Evolutionary conservation across 108 stramenopile genomes (phyloP).

Genomic region (Craspedostauros australis): DNA sequence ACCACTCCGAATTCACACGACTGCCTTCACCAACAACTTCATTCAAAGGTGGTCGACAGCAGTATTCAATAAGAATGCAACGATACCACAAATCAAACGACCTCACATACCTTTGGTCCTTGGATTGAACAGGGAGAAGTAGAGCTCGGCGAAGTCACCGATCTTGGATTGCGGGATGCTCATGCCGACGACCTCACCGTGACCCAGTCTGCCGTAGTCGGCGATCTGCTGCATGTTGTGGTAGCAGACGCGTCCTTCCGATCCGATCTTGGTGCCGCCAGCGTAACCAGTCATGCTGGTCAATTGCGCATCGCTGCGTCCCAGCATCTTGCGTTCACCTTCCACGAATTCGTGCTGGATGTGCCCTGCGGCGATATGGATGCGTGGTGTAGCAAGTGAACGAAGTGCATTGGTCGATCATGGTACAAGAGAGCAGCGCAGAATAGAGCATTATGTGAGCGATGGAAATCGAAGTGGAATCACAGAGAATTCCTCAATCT

Average conservation of each 20-base stretch:
- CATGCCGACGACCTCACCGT: constrained; percentile 85
- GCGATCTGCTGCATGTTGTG: constrained; percentile 74
- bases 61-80: neutral
- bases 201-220: constrained; percentile 85
- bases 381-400: too few species aligned
- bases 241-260: constrained; percentile 72
- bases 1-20: too few species aligned
- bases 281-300: constrained; percentile 86
- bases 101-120: constrained; percentile 45
- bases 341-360: constrained; percentile 86
- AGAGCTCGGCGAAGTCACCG: constrained; percentile 68
- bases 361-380: too few species aligned
- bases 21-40: too few species aligned
- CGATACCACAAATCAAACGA: neutral
- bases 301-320: constrained; percentile 44
- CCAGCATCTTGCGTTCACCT: constrained; percentile 68
- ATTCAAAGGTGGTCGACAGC: too few species aligned
- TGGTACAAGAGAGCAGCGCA: too few species aligned
- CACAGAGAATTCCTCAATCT: too few species aligned
- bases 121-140: constrained; percentile 72
- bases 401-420: too few species aligned
- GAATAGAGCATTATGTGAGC: too few species aligned
- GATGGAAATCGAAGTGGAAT: too few species aligned
- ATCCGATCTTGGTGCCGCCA: constrained; percentile 51
- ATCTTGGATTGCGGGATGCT: constrained; percentile 55